A percentile compares a stretch with the other conserved stretches of the same genome.
Evolutionary conservation across 1,284 basidiomycete genomes (phyloP).

Genomic region (Malassezia vespertilionis): DNA sequence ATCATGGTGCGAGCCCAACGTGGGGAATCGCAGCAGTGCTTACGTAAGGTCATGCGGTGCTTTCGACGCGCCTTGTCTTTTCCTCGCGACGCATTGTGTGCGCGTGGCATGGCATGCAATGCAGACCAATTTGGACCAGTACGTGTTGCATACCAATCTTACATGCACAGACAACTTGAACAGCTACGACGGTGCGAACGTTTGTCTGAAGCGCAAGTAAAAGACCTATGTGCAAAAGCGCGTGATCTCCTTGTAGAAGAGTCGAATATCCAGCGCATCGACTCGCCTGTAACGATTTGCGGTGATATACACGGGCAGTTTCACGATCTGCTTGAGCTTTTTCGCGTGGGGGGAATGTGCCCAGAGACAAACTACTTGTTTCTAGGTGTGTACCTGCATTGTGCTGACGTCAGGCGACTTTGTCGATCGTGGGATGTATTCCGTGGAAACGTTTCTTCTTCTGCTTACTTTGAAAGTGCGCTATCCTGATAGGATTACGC

Average conservation of each 20-base stretch:
- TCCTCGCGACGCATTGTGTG: neutral
- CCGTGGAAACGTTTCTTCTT: conserved; percentile 89
- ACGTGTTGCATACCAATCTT: neutral
- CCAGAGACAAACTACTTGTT: conserved; percentile 96
- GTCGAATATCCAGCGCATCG: conserved; percentile 89
- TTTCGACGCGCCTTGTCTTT: neutral
- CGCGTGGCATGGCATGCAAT: conserved; percentile 5
- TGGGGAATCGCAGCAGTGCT: no score
- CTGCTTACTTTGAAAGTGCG: conserved; percentile 90
- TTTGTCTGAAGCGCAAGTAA: conserved; percentile 37
- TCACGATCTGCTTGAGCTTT: conserved; percentile 91
- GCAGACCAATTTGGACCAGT: conserved; percentile 28
- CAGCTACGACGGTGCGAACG: conserved; percentile 39
- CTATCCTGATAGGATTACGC: conserved; percentile 91
- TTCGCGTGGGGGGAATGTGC: conserved; percentile 86
- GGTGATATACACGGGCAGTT: conserved; percentile 99
- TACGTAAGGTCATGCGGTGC: no score
- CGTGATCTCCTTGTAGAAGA: conserved; percentile 89
- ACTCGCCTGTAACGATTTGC: conserved; percentile 94
- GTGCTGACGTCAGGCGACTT: conserved; percentile 25
- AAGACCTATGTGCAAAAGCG: conserved; percentile 72
- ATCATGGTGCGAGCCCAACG: no score
- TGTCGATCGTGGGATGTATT: conserved; percentile 74
- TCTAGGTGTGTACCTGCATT: conserved; percentile 62
- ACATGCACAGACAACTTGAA: conserved; percentile 28